Percentiles rank a stretch among this genome's conserved stretches.
These are phyloP conservation scores for Alternaria dauci DNA, from an alignment of 2,329 filamentous ascomycete genomes.

Conservation along the genomic window DNA sequence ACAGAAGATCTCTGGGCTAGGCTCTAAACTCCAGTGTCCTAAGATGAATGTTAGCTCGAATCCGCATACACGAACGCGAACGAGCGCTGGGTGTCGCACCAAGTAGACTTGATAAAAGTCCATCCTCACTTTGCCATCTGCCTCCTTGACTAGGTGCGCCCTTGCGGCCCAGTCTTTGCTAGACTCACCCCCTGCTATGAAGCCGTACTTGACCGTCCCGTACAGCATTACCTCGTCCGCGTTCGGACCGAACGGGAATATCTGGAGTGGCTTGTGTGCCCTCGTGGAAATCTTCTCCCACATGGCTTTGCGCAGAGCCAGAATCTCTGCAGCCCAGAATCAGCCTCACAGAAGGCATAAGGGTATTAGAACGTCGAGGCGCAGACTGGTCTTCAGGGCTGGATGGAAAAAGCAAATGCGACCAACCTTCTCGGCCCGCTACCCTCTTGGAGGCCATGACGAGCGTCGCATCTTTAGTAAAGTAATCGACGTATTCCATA, in stretches of 20 bases:
- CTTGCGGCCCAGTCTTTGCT: conserved; percentile 64
- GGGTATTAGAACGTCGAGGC: neutral
- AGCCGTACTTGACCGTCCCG: conserved; percentile 61
- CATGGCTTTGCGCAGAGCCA: conserved; percentile 60
- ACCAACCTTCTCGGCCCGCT: conserved; percentile 56
- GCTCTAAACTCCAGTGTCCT: conserved; percentile 30
- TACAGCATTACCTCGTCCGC: conserved; percentile 63
- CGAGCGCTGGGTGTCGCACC: conserved; percentile 49
- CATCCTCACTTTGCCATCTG: conserved; percentile 63
- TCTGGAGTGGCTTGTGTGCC: conserved; percentile 56
- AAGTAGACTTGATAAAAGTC: conserved; percentile 65
- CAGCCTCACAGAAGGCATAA: neutral
- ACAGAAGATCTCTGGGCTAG: conserved; percentile 16
- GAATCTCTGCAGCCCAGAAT: conserved; percentile 54
- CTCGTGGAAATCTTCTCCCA: conserved; percentile 62
- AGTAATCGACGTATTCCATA: conserved; percentile 58
- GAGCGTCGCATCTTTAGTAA: conserved; percentile 59
- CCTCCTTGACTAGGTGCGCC: conserved; percentile 61
- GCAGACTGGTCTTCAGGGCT: neutral
- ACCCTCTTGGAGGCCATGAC: conserved; percentile 62
- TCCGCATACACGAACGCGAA: neutral
- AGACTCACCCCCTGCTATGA: conserved; percentile 60
- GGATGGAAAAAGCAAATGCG: conserved; percentile 5
- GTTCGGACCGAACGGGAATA: conserved; percentile 60
- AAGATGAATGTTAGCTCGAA: conserved; percentile 14